Evolutionary conservation across 169 alveolate species (phyloP), one percentile per base, ranked within the genome.

Genomic region (Besnoitia besnoiti): DNA sequence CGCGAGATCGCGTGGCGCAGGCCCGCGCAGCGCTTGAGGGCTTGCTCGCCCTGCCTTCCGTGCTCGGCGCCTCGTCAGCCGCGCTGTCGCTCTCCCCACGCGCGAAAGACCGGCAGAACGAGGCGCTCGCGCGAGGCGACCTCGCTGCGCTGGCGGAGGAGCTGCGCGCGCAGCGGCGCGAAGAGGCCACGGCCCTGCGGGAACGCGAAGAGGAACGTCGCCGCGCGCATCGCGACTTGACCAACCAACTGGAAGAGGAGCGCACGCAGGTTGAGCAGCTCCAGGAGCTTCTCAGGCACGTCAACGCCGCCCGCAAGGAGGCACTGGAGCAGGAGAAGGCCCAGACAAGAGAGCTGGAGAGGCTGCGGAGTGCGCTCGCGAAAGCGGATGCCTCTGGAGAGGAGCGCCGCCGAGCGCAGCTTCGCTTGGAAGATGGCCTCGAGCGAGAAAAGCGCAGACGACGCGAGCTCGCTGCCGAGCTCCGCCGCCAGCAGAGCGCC

Each of bases 261-360:
- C 39, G 44, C 46, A 10, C 21, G 87, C 87, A 77, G 14, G 55
- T 42, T n/a, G 30, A 77, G 87, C 61, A 77, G 87, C 59, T 77
- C 16, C 87, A 77, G 30, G 59, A 77, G 37, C 39, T 27, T 4
- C 47, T 40, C 37, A 19, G 30, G 40, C 50, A 44, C 8, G 82
- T 37, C 82, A 42, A 73, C 44, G 8, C 82, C 27, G 46, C 46
- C 24, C 82, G 82, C 46, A 73, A 37, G 21, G 87, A 77, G 59
- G 87, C 87, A 0, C 44, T 77, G 30, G 87, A 77, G 39, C 87
- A 77, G 87, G 87, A 77, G 87, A 24, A 30, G 87, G n/a, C 7
- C 10, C 87, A 77, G 55, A 8, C 59, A 39, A 51, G n/a, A 30
- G 61, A 77, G 47, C 33, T 40, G 5, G 87, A 44, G n/a, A 2